Percentiles rank a stretch among this genome's conserved stretches.
These are phyloP conservation scores for Trichoderma polysporum DNA, from an alignment of 2,329 filamentous ascomycete genomes.

Conservation along the genomic window DNA sequence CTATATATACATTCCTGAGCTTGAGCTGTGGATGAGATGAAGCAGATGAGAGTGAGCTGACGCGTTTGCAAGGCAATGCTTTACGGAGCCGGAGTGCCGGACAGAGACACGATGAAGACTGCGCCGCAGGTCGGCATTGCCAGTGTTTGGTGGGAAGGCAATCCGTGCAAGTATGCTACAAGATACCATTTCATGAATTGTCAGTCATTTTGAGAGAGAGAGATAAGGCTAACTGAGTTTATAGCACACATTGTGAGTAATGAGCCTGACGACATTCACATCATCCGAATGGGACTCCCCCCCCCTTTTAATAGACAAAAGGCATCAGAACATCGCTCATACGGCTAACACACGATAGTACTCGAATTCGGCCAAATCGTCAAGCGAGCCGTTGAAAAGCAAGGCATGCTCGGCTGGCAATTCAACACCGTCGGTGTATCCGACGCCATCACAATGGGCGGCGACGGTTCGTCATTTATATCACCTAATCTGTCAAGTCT, in stretches of 20 bases:
- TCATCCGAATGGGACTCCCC: too few relatives aligned
- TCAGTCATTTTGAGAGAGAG: background rate
- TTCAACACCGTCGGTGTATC: constrained; percentile 89
- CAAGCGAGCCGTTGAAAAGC: constrained; percentile 75
- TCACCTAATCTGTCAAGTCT: background rate
- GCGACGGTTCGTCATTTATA: constrained; percentile 61
- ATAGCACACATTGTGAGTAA: constrained; percentile 44
- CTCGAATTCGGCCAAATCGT: constrained; percentile 84
- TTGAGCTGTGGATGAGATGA: too few relatives aligned
- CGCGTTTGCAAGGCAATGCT: constrained; percentile 71
- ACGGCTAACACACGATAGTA: constrained; percentile 48
- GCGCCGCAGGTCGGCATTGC: constrained; percentile 88
- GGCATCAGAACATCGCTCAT: constrained; percentile 6
- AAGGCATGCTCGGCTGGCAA: constrained; percentile 91
- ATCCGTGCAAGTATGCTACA: constrained; percentile 82
- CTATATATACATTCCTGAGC: background rate
- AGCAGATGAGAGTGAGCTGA: background rate
- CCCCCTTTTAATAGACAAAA: background rate
- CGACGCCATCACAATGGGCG: constrained; percentile 93
- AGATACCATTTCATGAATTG: too few relatives aligned
- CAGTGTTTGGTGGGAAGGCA: constrained; percentile 96
- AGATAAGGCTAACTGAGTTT: background rate
- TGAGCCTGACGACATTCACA: background rate
- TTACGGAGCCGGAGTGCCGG: constrained; percentile 85
- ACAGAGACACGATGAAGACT: constrained; percentile 81